Conservation (phyloP, 805 yeast genomes). For the Pichia paraexigua region DNA sequence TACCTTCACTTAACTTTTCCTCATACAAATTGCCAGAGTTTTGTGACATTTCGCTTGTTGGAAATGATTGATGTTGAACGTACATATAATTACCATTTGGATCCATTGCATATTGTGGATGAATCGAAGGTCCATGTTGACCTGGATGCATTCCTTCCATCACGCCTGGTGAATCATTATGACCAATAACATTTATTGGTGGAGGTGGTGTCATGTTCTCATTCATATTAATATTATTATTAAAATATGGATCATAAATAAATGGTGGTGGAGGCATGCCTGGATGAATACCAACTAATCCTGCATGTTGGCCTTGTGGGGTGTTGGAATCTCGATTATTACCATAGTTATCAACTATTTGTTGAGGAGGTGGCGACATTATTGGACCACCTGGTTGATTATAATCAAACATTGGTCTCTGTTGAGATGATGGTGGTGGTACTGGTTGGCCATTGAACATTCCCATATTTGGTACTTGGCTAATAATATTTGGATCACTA, state of each 20-base stretch:
- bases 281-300: slow-evolving; percentile 22
- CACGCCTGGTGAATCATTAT: not conserved
- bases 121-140: not conserved
- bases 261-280: slow-evolving; percentile 24
- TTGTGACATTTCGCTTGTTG: slow-evolving; percentile 13
- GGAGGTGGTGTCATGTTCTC: slow-evolving; percentile 9
- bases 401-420: slow-evolving; percentile 19
- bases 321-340: slow-evolving; percentile 7
- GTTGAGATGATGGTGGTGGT: not conserved
- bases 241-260: slow-evolving; percentile 28
- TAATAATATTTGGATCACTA: not conserved
- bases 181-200: slow-evolving; percentile 1
- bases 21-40: not conserved
- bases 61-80: slow-evolving; percentile 17
- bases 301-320: slow-evolving; percentile 17
- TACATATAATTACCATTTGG: slow-evolving; percentile 26
- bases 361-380: slow-evolving; percentile 1
- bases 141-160: not conserved
- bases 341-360: slow-evolving; percentile 1
- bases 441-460: slow-evolving; percentile 13
- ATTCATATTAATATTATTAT: not conserved
- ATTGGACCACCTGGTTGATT: slow-evolving; percentile 6
- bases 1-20: not conserved
- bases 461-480: slow-evolving; percentile 1
- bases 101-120: slow-evolving; percentile 4